Evolutionary conservation across 2,329 filamentous ascomycete species (phyloP).

Genomic region (Torrubiellomyces zombiae): DNA sequence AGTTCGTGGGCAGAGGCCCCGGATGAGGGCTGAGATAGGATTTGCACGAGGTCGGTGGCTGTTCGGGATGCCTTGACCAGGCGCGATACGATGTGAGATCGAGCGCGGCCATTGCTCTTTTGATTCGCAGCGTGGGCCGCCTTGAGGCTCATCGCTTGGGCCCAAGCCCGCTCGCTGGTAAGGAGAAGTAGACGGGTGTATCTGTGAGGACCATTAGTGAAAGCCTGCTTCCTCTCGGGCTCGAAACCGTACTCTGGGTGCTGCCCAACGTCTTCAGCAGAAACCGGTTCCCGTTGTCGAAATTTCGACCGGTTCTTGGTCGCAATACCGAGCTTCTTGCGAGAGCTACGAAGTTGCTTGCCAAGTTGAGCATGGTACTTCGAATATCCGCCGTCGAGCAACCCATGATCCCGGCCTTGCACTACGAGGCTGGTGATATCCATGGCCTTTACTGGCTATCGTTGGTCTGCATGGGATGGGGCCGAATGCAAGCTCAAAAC

Average conservation of each 20-base stretch:
- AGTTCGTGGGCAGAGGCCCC: constrained; percentile 54
- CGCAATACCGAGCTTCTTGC: constrained; percentile 70
- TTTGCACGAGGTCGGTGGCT: constrained; percentile 49
- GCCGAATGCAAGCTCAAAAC: too few relatives aligned
- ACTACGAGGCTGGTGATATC: constrained; percentile 79
- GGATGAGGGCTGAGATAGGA: constrained; percentile 49
- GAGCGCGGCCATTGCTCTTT: constrained; percentile 59
- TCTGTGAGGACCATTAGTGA: constrained; percentile 24
- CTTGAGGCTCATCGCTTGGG: constrained; percentile 91
- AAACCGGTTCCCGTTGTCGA: constrained; percentile 50
- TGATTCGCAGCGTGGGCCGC: constrained; percentile 62
- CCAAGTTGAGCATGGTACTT: constrained; percentile 68
- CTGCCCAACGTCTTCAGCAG: constrained; percentile 56
- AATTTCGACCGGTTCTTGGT: constrained; percentile 83
- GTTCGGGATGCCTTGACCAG: constrained; percentile 62
- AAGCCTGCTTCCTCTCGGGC: constrained; percentile 46
- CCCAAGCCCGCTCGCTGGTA: constrained; percentile 82
- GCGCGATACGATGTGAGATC: constrained; percentile 78
- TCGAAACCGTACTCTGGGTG: too few relatives aligned
- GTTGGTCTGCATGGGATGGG: too few relatives aligned
- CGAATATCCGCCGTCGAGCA: constrained; percentile 77
- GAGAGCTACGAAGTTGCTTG: constrained; percentile 64
- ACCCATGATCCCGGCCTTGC: constrained; percentile 62
- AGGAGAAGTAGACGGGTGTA: constrained; percentile 67
- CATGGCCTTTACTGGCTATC: too few relatives aligned